Conservation (phyloP, 163 green algal genomes). For the Prototheca wickerhamii region DNA sequence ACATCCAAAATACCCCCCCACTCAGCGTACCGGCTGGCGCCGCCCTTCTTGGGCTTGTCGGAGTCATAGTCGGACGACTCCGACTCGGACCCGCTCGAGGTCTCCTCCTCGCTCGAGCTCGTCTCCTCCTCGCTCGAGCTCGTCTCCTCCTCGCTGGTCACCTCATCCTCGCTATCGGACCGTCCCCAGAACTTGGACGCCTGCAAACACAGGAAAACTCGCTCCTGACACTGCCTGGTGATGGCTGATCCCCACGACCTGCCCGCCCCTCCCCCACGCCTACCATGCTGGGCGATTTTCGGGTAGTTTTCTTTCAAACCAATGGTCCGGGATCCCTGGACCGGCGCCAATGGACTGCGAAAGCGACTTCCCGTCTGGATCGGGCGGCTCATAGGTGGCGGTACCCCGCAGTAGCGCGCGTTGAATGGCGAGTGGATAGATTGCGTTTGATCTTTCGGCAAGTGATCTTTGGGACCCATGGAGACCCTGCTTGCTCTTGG, state of each 20-base stretch:
- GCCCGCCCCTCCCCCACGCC: no score
- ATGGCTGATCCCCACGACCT: no score
- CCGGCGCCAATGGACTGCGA: no score
- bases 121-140: constrained; percentile 11
- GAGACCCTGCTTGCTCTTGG: no score
- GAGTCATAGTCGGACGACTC: constrained; percentile 40
- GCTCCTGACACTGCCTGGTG: no score
- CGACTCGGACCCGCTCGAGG: constrained; percentile 31
- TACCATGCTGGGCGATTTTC: no score
- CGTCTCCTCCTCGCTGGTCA: constrained; percentile 30
- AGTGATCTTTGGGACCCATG: no score
- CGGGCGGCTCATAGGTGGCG: neutral
- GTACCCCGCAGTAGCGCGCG: neutral
- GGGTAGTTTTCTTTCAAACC: no score
- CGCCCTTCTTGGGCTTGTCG: constrained; percentile 14
- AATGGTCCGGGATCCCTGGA: no score
- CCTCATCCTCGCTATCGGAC: constrained; percentile 55
- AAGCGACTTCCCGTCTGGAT: no score
- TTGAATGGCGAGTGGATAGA: no score
- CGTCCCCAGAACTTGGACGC: constrained; percentile 68
- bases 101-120: neutral
- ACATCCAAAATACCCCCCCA: neutral
- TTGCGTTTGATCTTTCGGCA: no score
- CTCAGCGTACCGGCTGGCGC: constrained; percentile 1
- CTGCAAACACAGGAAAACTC: constrained; percentile 1